Percentiles rank a stretch among this genome's conserved stretches.
Evolutionary conservation across 1,139 yeast genomes (phyloP).

Genomic region (Casaregolazyma lundiana): DNA sequence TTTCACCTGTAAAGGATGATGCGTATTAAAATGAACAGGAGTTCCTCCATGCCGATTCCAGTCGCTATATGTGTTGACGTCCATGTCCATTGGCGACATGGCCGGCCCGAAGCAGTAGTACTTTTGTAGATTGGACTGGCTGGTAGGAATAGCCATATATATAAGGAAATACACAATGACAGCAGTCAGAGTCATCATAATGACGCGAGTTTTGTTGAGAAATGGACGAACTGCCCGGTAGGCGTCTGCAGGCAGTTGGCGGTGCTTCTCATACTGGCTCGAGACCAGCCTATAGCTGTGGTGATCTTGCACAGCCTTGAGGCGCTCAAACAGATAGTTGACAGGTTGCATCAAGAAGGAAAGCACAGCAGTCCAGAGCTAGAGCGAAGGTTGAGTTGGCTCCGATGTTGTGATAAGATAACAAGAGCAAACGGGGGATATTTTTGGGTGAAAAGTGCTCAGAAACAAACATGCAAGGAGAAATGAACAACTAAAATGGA

Average conservation of each 20-base stretch:
- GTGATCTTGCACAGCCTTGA: background rate
- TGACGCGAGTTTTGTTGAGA: slow-evolving; percentile 4
- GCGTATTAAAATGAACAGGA: slow-evolving; percentile 27
- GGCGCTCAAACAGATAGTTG: background rate
- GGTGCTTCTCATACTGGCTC: slow-evolving; percentile 6
- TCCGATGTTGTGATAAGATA: background rate
- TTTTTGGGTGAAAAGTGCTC: no score
- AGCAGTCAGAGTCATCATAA: slow-evolving; percentile 4
- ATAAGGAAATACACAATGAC: slow-evolving; percentile 6
- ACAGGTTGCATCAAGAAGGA: background rate
- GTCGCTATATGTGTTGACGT: slow-evolving; percentile 24
- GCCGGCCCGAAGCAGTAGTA: slow-evolving; percentile 29
- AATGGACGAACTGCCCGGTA: slow-evolving; percentile 6
- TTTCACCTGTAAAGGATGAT: slow-evolving; percentile 16
- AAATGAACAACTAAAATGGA: no score
- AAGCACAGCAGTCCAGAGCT: background rate
- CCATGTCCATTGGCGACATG: slow-evolving; percentile 27
- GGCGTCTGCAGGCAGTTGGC: slow-evolving; percentile 1
- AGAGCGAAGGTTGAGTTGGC: background rate
- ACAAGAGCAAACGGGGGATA: no score
- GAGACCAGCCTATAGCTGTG: slow-evolving; percentile 8
- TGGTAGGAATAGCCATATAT: slow-evolving; percentile 11
- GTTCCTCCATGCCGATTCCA: slow-evolving; percentile 28
- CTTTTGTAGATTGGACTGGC: slow-evolving; percentile 19
- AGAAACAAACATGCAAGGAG: no score